Base-by-base conservation (phyloP, 768 basidiomycete species). In the Exsudoporus frostii region DNA sequence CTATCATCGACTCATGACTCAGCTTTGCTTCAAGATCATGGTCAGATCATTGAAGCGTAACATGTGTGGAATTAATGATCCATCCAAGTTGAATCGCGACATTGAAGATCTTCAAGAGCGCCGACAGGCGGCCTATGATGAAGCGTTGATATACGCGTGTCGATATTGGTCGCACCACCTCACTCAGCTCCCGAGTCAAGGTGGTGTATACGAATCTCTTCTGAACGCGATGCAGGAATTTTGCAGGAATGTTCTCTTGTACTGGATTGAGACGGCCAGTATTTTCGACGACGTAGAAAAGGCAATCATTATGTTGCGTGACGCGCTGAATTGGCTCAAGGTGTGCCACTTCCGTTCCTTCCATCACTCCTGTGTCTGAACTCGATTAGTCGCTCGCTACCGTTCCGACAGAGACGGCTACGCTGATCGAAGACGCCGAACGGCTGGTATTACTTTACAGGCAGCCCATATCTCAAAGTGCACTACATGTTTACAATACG, bases 101-200 rank as follows among this genome's bases (percentile, higher is more conserved):
- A 17, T 62, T 20, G 40, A 48, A 24, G 60, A 55, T 48, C 48
- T 62, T 36, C 27, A 8, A 15, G 56, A 53, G 14, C 53, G 60
- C 14, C 34, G 51, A 3, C 19, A 24, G 20, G 25, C 33, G 5
- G 56, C 50, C 5, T 51, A 49, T 24, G 51, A 62, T 19, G 60
- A 55, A 39, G 53, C 56, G 1, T 25, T 62, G 24, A 4, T 44
- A 6, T 62, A 62, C 29, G 56, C 60, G 3, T 62, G 60, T 58
- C 56, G 54, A 10, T 62, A 50, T 33, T 62, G 61, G 61, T 48
- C 48, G n/a, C 44, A 51, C 17, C 60, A 62, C 34, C 53, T 62
- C 27, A 33, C 39, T 13, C 57, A 53, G n/a, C 45, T 59, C 7
- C 57, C 57, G 27, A 29, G 24, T 24, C 27, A 29, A 34, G 54